These are phyloP conservation scores for Adansonia gregorii DNA, from an alignment of 441 rosid species.

Conservation along the genomic window DNA sequence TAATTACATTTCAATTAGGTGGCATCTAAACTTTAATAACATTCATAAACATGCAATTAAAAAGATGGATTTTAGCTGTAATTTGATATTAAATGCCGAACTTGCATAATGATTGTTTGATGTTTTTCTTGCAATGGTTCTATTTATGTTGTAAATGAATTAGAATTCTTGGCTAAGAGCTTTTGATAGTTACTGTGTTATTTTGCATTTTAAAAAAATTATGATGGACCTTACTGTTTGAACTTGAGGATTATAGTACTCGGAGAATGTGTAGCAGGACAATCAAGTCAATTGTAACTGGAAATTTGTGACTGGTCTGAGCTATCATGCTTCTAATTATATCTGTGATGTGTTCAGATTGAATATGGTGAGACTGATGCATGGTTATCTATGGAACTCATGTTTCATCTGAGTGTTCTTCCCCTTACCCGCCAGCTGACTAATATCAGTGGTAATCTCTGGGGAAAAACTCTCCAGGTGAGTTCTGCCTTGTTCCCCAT, in stretches of 20 bases:
- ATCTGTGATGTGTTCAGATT: conserved; percentile 57
- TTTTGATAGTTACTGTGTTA: not conserved
- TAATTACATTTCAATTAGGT: conserved; percentile 14
- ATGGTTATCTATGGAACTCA: conserved; percentile 98
- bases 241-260: conserved; percentile 11
- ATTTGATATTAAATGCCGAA: conserved; percentile 8
- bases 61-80: not conserved
- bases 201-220: not conserved
- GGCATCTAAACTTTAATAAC: not conserved
- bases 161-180: not conserved
- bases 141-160: conserved; percentile 3
- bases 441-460: conserved; percentile 96
- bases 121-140: conserved; percentile 11
- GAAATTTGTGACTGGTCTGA: conserved; percentile 3
- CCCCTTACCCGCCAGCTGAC: conserved; percentile 98
- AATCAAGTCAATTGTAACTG: not conserved
- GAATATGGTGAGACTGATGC: conserved; percentile 98
- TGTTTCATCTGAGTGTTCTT: conserved; percentile 94
- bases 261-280: not conserved
- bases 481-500: conserved; percentile 30
- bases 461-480: conserved; percentile 99
- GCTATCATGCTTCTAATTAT: conserved; percentile 34
- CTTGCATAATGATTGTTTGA: conserved; percentile 6
- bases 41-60: not conserved
- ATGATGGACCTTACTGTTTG: not conserved